Evolutionary conservation across 139 green algal genomes (phyloP).

Genomic region (Tetradesmus obliquus): DNA sequence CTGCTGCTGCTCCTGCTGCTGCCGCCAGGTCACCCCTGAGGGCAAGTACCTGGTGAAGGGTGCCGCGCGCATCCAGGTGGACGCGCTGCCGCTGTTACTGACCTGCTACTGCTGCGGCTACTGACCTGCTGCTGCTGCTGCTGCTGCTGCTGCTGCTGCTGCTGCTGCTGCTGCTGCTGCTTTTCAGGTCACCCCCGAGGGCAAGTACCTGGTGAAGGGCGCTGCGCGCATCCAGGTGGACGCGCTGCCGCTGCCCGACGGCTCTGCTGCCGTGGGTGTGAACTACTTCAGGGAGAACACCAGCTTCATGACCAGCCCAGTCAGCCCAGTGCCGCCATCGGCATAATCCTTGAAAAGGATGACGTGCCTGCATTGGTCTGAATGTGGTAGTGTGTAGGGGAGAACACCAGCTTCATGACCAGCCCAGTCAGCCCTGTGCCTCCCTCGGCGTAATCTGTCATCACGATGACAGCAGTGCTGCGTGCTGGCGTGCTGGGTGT

Average conservation of each 20-base stretch:
- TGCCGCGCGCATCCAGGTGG: conserved; percentile 71
- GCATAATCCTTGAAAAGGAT: background rate
- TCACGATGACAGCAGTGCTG: no score
- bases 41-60: conserved; percentile 57
- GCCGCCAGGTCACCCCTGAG: conserved; percentile 28
- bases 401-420: conserved; percentile 55
- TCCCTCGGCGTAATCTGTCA: background rate
- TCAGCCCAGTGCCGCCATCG: conserved; percentile 54
- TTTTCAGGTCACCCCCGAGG: conserved; percentile 34
- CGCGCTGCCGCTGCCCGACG: conserved; percentile 56
- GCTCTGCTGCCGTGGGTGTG: conserved; percentile 48
- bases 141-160: background rate
- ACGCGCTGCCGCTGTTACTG: conserved; percentile 57
- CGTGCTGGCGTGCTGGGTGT: no score
- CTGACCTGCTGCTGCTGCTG: background rate
- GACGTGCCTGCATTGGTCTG: no score
- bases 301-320: conserved; percentile 60
- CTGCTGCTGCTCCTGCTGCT: background rate
- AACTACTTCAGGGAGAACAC: conserved; percentile 72
- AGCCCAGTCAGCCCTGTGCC: conserved; percentile 60
- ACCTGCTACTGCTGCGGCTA: background rate
- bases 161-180: background rate
- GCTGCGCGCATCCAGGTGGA: conserved; percentile 74
- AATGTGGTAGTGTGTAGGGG: background rate
- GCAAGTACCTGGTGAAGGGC: conserved; percentile 56